Base-by-base conservation (phyloP, 1,284 basidiomycete genomes). In the Austroboletus novae-zelandiae region DNA sequence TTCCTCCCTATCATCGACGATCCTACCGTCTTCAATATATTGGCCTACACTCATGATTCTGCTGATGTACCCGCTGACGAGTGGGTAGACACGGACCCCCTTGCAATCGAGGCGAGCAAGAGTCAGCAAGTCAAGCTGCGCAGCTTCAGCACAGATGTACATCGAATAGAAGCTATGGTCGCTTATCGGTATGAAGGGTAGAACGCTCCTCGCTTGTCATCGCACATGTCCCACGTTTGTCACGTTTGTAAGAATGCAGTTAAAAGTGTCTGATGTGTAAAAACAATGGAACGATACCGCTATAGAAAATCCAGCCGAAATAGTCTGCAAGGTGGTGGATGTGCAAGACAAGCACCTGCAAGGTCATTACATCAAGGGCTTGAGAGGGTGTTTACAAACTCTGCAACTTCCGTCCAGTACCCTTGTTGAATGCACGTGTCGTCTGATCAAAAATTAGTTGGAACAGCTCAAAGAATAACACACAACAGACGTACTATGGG, bases 1-100 rank as follows among this genome's bases (percentile, higher is more conserved):
- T 98, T 98, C 72, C 75, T 99, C 48, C 96, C 96, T 0, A 89
- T 95, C 51, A 89, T 98, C 44, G 90, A 97, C 59, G 94, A 98
- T 69, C 89, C 91, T 29, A 98, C 94, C 62, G 84, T 87, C 67
- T 94, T 99, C 80, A 97, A 96, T 60, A 95, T 98, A 58, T 79
- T 98, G 40, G 94, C 92, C 5, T 98, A 98, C 71, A 97, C 94
- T 1, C 85, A 84, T 20, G 86, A 89, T 49, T 90, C 87, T 34
- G 89, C 89, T 10, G 88, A 95, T 60, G 84, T 95, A 1, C 93
- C 94, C 37, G 89, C 86, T 13, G 85, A 89, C 53, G 89, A 91
- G 63, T 98, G 95, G 95, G 84, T 92, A 18, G 94, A 98, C 66
- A 94, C 92, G 1, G 94, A 97, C 68, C 93, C 96, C 9, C 79